Percentiles rank a stretch among this genome's conserved stretches.
phyloP scores from a whole-genome alignment of 768 basidiomycete genomes.

The Kwoniella sp. region DNA sequence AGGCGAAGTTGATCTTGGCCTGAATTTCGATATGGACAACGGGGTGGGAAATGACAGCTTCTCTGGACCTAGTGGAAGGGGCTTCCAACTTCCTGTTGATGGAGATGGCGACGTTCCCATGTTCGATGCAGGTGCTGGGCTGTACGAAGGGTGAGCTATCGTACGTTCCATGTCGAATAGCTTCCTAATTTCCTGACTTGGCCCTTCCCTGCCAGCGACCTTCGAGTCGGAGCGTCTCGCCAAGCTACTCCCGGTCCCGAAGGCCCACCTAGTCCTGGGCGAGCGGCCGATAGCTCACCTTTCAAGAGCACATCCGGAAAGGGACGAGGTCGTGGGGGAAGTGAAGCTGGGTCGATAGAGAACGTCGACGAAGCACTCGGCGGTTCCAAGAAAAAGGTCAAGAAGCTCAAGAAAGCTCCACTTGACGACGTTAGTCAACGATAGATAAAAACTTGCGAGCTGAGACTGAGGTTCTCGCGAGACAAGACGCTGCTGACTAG shows the following conservation, averaged over 20 bases:
- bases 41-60: slow-evolving; percentile 21
- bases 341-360: not conserved
- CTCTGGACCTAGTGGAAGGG: slow-evolving; percentile 28
- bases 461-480: too few species aligned
- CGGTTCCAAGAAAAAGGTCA: slow-evolving; percentile 11
- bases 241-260: not conserved
- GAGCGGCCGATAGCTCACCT: too few species aligned
- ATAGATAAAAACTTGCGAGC: too few species aligned
- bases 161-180: not conserved
- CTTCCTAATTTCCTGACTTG: not conserved
- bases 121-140: not conserved
- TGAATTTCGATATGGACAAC: slow-evolving; percentile 16
- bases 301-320: not conserved
- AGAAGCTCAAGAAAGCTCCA: slow-evolving; percentile 21
- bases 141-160: not conserved
- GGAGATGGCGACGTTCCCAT: slow-evolving; percentile 2
- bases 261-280: not conserved
- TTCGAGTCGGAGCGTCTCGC: not conserved
- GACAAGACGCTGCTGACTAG: too few species aligned
- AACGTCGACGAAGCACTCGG: slow-evolving; percentile 14
- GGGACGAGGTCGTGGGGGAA: not conserved
- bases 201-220: not conserved
- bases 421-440: slow-evolving; percentile 21
- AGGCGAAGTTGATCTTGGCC: slow-evolving; percentile 29
- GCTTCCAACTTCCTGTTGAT: slow-evolving; percentile 13